Percentiles rank a stretch among this genome's conserved stretches.
Evolutionary conservation across 2,329 filamentous ascomycete genomes (phyloP).

Genomic region (Mollisia scopiformis): DNA sequence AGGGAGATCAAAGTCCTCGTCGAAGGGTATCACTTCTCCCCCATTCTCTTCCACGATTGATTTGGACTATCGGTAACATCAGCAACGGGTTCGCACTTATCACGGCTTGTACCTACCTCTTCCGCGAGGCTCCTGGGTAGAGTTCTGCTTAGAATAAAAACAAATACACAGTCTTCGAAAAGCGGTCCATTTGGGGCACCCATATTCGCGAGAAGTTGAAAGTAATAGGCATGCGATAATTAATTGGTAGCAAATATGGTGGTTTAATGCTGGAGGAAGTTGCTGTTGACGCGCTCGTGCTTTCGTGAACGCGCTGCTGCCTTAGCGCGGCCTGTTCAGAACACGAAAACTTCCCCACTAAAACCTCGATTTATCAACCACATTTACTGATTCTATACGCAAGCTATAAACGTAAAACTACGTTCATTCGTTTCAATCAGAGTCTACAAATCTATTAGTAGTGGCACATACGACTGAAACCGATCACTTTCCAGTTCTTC

Average conservation of each 20-base stretch:
- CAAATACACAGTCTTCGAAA: slow-evolving; percentile 33
- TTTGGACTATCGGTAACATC: neutral
- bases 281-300: neutral
- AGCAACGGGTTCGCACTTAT: neutral
- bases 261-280: neutral
- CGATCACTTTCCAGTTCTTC: too few relatives aligned
- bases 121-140: slow-evolving; percentile 20
- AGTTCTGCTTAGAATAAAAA: slow-evolving; percentile 31
- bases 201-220: neutral
- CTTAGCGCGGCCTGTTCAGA: too few relatives aligned
- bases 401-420: too few relatives aligned
- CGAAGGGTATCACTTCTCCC: slow-evolving; percentile 40
- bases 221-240: neutral
- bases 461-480: too few relatives aligned
- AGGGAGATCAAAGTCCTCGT: slow-evolving; percentile 42
- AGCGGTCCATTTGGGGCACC: slow-evolving; percentile 6
- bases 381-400: too few relatives aligned
- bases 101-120: slow-evolving; percentile 20
- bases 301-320: neutral
- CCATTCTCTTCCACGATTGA: slow-evolving; percentile 34
- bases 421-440: too few relatives aligned
- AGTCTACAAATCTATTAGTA: too few relatives aligned
- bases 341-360: too few relatives aligned
- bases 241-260: neutral
- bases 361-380: too few relatives aligned